Conservation (phyloP, 495 filamentous ascomycete species). For the Apodospora peruviana region DNA sequence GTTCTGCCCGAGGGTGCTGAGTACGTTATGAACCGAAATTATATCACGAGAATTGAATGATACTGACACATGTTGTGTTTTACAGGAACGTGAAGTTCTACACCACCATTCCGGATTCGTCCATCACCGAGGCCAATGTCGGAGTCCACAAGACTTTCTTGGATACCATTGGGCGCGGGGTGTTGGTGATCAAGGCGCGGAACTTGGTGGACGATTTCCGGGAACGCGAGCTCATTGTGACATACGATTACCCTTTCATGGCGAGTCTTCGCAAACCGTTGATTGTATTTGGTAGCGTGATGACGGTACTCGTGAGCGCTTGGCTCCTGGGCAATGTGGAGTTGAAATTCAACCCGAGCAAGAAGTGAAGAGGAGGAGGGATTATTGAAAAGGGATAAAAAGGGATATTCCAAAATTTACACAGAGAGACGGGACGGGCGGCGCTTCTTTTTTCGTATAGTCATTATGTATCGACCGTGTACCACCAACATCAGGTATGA, state of each 20-base stretch:
- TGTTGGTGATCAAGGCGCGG: conserved; percentile 70
- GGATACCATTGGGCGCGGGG: conserved; percentile 86
- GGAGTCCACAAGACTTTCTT: conserved; percentile 68
- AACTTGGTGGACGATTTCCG: conserved; percentile 86
- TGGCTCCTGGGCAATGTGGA: conserved; percentile 78
- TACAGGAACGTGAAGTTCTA: conserved; percentile 62
- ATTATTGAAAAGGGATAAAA: not conserved
- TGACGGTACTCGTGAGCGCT: conserved; percentile 66
- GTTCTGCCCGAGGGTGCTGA: conserved; percentile 87
- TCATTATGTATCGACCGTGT: too few relatives aligned
- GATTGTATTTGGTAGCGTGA: conserved; percentile 67
- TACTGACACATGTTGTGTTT: not conserved
- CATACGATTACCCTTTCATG: conserved; percentile 76
- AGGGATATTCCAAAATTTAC: not conserved
- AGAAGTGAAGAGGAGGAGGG: not conserved
- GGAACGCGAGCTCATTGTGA: conserved; percentile 73
- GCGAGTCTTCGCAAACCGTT: conserved; percentile 83
- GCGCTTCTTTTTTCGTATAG: too few relatives aligned
- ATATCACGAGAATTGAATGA: not conserved
- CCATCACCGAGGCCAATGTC: conserved; percentile 51
- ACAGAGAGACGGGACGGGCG: not conserved
- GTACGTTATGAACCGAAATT: too few relatives aligned
- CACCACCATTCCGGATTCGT: conserved; percentile 54
- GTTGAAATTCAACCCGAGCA: conserved; percentile 33
- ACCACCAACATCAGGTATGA: too few relatives aligned